Conservation (phyloP, 805 yeast species). For the Monosporozyma yasuniensis region DNA sequence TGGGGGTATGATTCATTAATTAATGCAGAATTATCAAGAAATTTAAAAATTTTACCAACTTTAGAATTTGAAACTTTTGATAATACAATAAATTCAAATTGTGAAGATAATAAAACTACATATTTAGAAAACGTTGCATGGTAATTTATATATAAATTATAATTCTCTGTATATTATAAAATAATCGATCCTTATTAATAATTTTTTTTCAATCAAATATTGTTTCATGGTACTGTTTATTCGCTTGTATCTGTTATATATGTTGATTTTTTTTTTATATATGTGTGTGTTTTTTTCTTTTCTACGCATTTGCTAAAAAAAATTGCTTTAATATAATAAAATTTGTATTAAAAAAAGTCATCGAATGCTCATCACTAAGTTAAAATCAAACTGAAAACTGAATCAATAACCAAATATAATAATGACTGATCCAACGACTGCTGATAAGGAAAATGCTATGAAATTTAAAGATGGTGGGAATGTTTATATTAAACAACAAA, state of each 20-base stretch:
- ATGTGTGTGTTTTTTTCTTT: too few species aligned
- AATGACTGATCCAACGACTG: conserved; percentile 15
- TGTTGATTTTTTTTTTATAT: too few species aligned
- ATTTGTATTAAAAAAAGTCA: not conserved
- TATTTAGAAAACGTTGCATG: conserved; percentile 22
- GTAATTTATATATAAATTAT: conserved; percentile 8
- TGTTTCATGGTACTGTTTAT: too few species aligned
- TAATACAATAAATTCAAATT: not conserved
- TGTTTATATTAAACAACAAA: conserved; percentile 53
- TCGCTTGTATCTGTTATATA: too few species aligned
- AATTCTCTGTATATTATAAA: too few species aligned
- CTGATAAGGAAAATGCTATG: conserved; percentile 33
- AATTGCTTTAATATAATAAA: too few species aligned
- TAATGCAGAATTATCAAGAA: conserved; percentile 55
- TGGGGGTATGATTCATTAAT: conserved; percentile 69
- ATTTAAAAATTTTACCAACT: conserved; percentile 62
- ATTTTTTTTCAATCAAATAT: too few species aligned
- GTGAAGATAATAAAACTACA: conserved; percentile 1
- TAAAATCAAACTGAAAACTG: not conserved
- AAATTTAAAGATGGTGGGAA: conserved; percentile 66
- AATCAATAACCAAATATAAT: not conserved
- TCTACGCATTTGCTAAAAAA: too few species aligned
- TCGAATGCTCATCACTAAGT: not conserved
- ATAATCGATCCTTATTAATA: too few species aligned
- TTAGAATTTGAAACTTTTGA: conserved; percentile 53